Evolutionary conservation across 1,139 yeast species (phyloP).

Genomic region (Kurtzmaniella quercitrusa): DNA sequence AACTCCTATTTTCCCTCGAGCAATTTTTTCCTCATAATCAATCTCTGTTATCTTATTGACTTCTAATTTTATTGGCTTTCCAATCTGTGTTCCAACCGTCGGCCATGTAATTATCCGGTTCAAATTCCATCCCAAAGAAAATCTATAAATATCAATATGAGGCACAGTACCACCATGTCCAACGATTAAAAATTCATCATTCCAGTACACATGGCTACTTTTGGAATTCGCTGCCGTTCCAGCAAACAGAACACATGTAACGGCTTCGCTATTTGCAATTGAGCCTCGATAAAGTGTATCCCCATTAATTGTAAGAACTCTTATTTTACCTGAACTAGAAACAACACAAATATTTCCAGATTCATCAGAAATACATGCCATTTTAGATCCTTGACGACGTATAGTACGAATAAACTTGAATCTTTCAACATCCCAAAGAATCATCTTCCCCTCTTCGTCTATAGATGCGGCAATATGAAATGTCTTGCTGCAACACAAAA

Average conservation of each 20-base stretch:
- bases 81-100: constrained; percentile 9
- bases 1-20: constrained; percentile 28
- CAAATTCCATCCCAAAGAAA: constrained; percentile 8
- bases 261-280: constrained; percentile 14
- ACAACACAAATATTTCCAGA: constrained; percentile 50
- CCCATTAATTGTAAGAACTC: constrained; percentile 55
- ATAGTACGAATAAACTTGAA: constrained; percentile 46
- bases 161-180: constrained; percentile 16
- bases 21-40: constrained; percentile 33
- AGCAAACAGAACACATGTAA: constrained; percentile 29
- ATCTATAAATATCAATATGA: constrained; percentile 20
- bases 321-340: constrained; percentile 18
- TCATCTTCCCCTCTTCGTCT: constrained; percentile 47
- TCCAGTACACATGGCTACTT: constrained; percentile 37
- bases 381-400: constrained; percentile 10
- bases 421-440: constrained; percentile 57
- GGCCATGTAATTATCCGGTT: constrained; percentile 1
- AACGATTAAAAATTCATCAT: constrained; percentile 30
- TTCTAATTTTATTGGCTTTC: constrained; percentile 19
- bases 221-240: constrained; percentile 19
- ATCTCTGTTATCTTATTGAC: constrained; percentile 28
- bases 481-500: constrained; percentile 43
- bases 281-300: constrained; percentile 23
- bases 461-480: constrained; percentile 50
- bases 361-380: constrained; percentile 48